Base-by-base conservation (phyloP, 371 early-diverging fungal genomes). In the Mortierella sp. region DNA sequence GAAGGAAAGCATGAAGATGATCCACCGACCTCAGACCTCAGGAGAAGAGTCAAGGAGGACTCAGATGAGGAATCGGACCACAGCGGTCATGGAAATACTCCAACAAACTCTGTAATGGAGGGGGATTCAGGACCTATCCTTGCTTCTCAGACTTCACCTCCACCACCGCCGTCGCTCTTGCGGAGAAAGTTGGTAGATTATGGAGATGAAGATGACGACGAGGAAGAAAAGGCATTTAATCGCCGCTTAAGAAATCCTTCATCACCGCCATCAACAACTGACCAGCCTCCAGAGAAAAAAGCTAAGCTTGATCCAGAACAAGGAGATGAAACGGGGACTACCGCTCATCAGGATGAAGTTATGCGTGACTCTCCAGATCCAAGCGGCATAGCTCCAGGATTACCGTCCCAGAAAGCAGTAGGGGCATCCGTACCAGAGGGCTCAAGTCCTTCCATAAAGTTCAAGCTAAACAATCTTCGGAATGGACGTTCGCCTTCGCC, bases 401-500 rank as follows among this genome's bases (percentile, higher is more conserved):
- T 61, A 32, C 47, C 63, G 9, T 4, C 67, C 16, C 40, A 52
- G 22, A 59, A 55, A 28, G 24, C 65, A 48, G 5, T 41, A 24
- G 52, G 50, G 7, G 33, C 63, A 36, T 36, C 36, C 19, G 8
- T 47, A 24, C 10, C 24, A 8, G 76, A 65, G n/a, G 74, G 72
- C 28, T 55, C 69, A 16, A 62, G 73, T 15, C 41, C 65, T 21
- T 70, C 69, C 13, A 82, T 82, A 70, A 76, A 76, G 36, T 82
- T 82, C 60, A 76, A 70, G 58, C 67, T 82, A 47, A 70, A 70
- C 45, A 67, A 59, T n/a, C 48, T 70, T 21, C 76, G 76, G 55
- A 82, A 82, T 62, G 83, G 83, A 8, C 70, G 83, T 1, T 82
- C 83, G 5, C 71, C 77, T 8, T 82, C 83, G 11, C 83, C 70